Evolutionary conservation across 2,329 filamentous ascomycete species (phyloP).

Genomic region (Aspergillus carbonarius): DNA sequence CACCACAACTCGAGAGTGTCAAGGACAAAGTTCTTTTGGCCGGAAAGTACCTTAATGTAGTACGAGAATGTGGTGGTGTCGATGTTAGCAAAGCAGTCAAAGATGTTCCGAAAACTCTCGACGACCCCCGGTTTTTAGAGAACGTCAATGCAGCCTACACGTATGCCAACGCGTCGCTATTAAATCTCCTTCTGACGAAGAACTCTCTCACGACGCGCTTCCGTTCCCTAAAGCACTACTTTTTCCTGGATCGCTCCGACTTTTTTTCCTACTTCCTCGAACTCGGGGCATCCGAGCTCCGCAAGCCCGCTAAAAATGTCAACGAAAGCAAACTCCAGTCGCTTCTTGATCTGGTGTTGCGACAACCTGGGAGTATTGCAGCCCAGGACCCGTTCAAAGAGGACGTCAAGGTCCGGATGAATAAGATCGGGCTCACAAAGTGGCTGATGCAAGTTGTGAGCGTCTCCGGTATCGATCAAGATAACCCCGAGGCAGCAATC

Average conservation of each 20-base stretch:
- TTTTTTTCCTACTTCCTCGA: slow-evolving; percentile 99
- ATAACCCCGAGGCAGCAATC: slow-evolving; percentile 59
- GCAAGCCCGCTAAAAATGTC: slow-evolving; percentile 82
- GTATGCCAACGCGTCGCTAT: slow-evolving; percentile 88
- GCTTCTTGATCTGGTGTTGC: slow-evolving; percentile 88
- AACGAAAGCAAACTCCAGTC: slow-evolving; percentile 94
- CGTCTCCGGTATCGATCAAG: slow-evolving; percentile 91
- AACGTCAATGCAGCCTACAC: slow-evolving; percentile 96
- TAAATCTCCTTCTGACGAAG: slow-evolving; percentile 87
- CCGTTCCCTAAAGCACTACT: slow-evolving; percentile 94
- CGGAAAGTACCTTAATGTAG: slow-evolving; percentile 97
- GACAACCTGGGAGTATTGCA: slow-evolving; percentile 93
- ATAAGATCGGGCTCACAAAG: slow-evolving; percentile 87
- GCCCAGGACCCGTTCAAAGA: slow-evolving; percentile 97
- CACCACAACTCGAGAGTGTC: slow-evolving; percentile 84
- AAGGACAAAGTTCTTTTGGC: slow-evolving; percentile 94
- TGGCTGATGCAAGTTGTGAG: slow-evolving; percentile 95
- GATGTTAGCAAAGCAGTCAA: slow-evolving; percentile 85
- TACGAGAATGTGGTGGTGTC: slow-evolving; percentile 93
- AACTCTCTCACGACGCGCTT: slow-evolving; percentile 86
- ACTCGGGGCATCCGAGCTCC: slow-evolving; percentile 81
- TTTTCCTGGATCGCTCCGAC: slow-evolving; percentile 96
- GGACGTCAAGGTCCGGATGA: slow-evolving; percentile 97
- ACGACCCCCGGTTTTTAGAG: slow-evolving; percentile 86
- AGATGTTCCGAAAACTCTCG: slow-evolving; percentile 88